Conservation (phyloP, 1,284 basidiomycete species). For the Papiliotrema flavescens region DNA sequence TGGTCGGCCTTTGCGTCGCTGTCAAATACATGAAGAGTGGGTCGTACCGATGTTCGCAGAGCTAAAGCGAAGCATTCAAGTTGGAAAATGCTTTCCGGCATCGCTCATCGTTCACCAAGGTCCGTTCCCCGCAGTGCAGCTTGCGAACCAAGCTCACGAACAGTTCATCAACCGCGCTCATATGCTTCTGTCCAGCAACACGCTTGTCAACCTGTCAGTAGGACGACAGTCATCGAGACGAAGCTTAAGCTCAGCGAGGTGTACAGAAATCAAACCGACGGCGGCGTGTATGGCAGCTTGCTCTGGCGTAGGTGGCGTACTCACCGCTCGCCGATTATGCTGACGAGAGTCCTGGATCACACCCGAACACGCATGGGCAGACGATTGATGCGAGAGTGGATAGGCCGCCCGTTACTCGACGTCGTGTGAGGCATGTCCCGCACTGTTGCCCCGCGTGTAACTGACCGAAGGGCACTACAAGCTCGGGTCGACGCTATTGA, state of each 20-base stretch:
- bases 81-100: conserved; percentile 72
- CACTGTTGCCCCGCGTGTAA: background rate
- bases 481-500: conserved; percentile 78
- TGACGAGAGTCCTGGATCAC: conserved; percentile 63
- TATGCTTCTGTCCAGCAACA: conserved; percentile 87
- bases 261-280: conserved; percentile 84
- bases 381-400: conserved; percentile 77
- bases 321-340: background rate
- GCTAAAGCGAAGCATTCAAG: conserved; percentile 55
- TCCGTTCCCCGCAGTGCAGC: conserved; percentile 3
- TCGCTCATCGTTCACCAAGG: conserved; percentile 67
- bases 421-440: conserved; percentile 55
- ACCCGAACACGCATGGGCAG: conserved; percentile 86
- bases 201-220: conserved; percentile 71
- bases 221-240: conserved; percentile 14
- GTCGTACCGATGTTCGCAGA: background rate
- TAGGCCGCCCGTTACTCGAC: conserved; percentile 78
- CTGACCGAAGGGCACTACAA: conserved; percentile 58
- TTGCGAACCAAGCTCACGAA: conserved; percentile 11
- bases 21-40: conserved; percentile 65
- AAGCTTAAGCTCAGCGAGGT: conserved; percentile 59
- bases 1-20: conserved; percentile 68
- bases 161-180: conserved; percentile 71
- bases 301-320: conserved; percentile 57
- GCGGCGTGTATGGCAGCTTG: conserved; percentile 68